A percentile compares a stretch with the other conserved stretches of the same genome.
Conservation (phyloP, 495 filamentous ascomycete species). For the Aspergillus diversus region DNA sequence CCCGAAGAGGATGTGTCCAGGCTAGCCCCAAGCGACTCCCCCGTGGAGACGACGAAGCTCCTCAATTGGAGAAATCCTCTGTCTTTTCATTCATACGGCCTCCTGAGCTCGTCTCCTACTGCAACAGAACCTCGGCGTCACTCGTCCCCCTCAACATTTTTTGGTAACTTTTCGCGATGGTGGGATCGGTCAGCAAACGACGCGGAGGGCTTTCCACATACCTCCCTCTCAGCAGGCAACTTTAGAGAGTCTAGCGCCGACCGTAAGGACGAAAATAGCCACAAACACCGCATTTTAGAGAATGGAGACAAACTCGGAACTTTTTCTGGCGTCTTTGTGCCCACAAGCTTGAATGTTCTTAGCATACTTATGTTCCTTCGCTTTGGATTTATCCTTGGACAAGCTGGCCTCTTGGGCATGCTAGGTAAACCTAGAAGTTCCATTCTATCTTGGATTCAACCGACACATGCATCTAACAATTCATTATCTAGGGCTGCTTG, state of each 20-base stretch:
- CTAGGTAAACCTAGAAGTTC: slow-evolving; percentile 58
- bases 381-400: slow-evolving; percentile 79
- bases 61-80: slow-evolving; percentile 30
- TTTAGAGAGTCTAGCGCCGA: slow-evolving; percentile 34
- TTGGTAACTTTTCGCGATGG: slow-evolving; percentile 35
- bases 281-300: slow-evolving; percentile 51
- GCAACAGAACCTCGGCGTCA: slow-evolving; percentile 24
- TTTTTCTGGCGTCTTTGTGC: slow-evolving; percentile 82
- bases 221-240: slow-evolving; percentile 29
- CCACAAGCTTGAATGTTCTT: slow-evolving; percentile 84
- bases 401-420: slow-evolving; percentile 78
- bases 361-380: slow-evolving; percentile 92
- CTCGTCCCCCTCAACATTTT: slow-evolving; percentile 30
- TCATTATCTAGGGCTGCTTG: slow-evolving; percentile 60
- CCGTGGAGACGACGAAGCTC: slow-evolving; percentile 29
- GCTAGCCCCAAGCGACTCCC: slow-evolving; percentile 46
- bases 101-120: slow-evolving; percentile 27
- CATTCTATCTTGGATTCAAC: neutral
- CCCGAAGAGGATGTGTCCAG: slow-evolving; percentile 59
- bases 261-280: slow-evolving; percentile 41
- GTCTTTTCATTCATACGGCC: slow-evolving; percentile 37
- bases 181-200: slow-evolving; percentile 26
- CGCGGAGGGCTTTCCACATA: slow-evolving; percentile 14
- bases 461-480: slow-evolving; percentile 21
- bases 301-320: slow-evolving; percentile 67